Percentiles rank a stretch among this genome's conserved stretches.
These are phyloP conservation scores for Alternaria solani DNA, from an alignment of 2,329 filamentous ascomycete species.

Conservation along the genomic window DNA sequence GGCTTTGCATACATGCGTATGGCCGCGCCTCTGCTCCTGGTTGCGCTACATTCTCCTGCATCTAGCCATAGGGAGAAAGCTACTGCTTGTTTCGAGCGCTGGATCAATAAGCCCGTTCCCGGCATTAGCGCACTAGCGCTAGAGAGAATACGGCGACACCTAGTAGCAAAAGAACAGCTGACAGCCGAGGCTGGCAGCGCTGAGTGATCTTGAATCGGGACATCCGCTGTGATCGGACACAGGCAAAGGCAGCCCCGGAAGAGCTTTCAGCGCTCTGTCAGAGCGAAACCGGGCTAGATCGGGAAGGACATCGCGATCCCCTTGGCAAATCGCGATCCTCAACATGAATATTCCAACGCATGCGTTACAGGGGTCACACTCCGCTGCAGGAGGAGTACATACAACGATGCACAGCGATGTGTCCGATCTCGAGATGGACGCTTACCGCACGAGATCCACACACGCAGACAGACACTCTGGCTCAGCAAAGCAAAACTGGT, in stretches of 20 bases:
- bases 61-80: conserved; percentile 25
- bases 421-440: conserved; percentile 2
- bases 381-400: neutral
- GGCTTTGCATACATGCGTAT: conserved; percentile 45
- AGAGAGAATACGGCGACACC: conserved; percentile 22
- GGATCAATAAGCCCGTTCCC: conserved; percentile 33
- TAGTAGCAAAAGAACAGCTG: neutral
- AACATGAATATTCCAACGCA: neutral
- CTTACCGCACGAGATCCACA: neutral
- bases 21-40: conserved; percentile 39
- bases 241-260: neutral
- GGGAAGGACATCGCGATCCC: conserved; percentile 3
- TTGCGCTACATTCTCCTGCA: conserved; percentile 34
- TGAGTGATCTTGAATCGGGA: neutral
- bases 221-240: neutral
- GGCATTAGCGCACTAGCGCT: conserved; percentile 41
- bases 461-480: neutral
- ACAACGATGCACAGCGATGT: conserved; percentile 7
- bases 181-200: neutral
- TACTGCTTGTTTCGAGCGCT: conserved; percentile 28
- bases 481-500: neutral
- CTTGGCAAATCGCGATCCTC: conserved; percentile 14
- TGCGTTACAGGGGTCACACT: neutral
- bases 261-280: neutral
- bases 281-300: neutral